Percentiles rank a stretch among this genome's conserved stretches.
Conservation (phyloP, 768 basidiomycete species). For the Russula sp. region DNA sequence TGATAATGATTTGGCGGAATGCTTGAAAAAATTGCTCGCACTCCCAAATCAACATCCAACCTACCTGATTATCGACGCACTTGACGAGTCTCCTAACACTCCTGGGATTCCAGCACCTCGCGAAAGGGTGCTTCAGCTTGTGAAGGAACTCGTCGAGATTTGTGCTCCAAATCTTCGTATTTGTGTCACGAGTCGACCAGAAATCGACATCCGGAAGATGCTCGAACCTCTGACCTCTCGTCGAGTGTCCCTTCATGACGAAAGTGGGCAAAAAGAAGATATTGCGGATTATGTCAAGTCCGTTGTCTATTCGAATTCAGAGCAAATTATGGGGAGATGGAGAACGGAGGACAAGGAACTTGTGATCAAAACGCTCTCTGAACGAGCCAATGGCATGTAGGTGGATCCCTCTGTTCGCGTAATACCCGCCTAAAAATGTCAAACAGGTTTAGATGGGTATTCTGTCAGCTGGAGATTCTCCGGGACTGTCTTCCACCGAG, state of each 20-base stretch:
- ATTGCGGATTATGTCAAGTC: background rate
- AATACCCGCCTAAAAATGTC: background rate
- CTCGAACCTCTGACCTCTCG: background rate
- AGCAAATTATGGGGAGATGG: background rate
- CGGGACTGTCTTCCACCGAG: conserved; percentile 3
- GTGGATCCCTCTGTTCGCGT: background rate
- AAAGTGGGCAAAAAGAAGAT: background rate
- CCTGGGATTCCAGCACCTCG: background rate
- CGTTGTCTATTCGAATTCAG: background rate
- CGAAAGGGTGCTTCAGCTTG: background rate
- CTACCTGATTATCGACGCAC: background rate
- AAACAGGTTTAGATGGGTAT: background rate
- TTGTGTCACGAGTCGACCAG: background rate
- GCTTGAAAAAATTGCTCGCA: no score
- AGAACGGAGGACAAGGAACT: background rate
- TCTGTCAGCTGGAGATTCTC: background rate
- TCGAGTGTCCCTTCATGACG: background rate
- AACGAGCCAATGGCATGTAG: background rate
- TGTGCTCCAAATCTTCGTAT: background rate
- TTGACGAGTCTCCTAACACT: background rate
- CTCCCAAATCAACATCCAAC: background rate
- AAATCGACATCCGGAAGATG: background rate
- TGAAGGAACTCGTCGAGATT: background rate
- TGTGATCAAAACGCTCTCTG: background rate
- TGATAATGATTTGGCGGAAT: background rate